Percentiles rank a stretch among this genome's conserved stretches.
These are phyloP conservation scores for Pyricularia grisea DNA, from an alignment of 2,329 filamentous ascomycete species.

Conservation along the genomic window DNA sequence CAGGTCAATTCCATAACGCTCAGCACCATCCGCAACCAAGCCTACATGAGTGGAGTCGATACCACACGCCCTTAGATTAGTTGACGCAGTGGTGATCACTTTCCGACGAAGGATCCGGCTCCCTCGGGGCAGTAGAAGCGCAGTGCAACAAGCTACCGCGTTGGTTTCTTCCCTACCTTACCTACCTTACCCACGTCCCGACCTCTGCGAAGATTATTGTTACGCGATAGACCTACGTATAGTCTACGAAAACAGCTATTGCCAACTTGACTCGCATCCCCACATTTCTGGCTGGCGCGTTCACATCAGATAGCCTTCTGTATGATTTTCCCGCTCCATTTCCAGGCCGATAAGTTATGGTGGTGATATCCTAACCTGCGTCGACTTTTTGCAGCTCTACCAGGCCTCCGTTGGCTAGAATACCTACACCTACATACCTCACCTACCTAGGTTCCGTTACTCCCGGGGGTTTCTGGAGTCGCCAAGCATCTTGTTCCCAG, in stretches of 20 bases:
- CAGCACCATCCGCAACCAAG: neutral
- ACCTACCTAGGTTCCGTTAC: neutral
- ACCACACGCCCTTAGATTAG: neutral
- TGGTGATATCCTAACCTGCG: neutral
- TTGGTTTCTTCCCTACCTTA: neutral
- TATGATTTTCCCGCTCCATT: neutral
- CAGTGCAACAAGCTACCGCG: neutral
- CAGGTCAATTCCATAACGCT: neutral
- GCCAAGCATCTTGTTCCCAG: neutral
- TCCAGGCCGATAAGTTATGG: neutral
- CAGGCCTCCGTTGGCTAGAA: neutral
- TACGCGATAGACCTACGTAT: neutral
- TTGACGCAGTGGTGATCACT: neutral
- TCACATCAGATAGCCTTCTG: neutral
- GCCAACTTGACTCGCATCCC: neutral
- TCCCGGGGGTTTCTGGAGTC: neutral
- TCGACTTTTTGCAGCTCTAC: neutral
- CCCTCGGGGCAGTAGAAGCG: neutral
- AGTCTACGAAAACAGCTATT: neutral
- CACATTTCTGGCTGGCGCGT: neutral
- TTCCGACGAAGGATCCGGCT: neutral
- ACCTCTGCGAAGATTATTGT: neutral
- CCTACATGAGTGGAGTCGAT: neutral
- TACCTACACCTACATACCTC: too few species aligned
- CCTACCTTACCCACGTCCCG: neutral